Base-by-base conservation (phyloP, 2,329 filamentous ascomycete genomes). In the Calonectria montana region DNA sequence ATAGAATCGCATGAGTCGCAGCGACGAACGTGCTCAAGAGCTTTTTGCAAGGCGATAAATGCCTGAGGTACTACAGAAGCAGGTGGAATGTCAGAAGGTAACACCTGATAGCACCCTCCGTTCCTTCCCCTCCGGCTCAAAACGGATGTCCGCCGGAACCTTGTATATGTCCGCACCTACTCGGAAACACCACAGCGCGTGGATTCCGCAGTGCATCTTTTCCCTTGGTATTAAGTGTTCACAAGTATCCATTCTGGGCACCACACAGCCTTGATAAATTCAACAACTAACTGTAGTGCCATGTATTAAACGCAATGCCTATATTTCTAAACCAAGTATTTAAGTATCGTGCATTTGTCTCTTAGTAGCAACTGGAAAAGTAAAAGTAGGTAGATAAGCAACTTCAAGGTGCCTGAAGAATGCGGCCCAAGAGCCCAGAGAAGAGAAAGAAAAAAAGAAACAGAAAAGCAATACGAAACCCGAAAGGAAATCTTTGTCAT, bases 401-500 rank as follows among this genome's bases (percentile, higher is more conserved):
- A 75, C 61, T 75, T 74, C 73, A 65, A 57, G 71, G 72, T 77
- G 57, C 47, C 69, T 72, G 69, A 68, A 65, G 74, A 62, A 71
- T 70, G 66, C 59, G 59, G 70, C 67, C 75, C 48, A 65, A 73
- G 43, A 76, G 65, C 62, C 70, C 71, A 72, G 73, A 61, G 67
- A 76, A 72, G 67, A 77, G 70, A 55, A 76, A 73, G 29, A 63
- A 70, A 73, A 75, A 47, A 69, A 65, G 72, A 67, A 69, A 67
- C 71, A 69, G 66, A 25, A 67, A 55, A 65, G 55, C 64, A 75
- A 79, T 73, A 75, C 74, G 75, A 73, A 77, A 74, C 71, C 71
- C 76, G 69, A 67, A 76, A 75, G 73, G 72, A 75, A 79, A 74
- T 78, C 74, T 79, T 82, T 81, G 76, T 80, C 79, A 76, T 81